phyloP scores from a whole-genome alignment of 371 early-diverging fungal genomes.

The Haplosporangium sp. region DNA sequence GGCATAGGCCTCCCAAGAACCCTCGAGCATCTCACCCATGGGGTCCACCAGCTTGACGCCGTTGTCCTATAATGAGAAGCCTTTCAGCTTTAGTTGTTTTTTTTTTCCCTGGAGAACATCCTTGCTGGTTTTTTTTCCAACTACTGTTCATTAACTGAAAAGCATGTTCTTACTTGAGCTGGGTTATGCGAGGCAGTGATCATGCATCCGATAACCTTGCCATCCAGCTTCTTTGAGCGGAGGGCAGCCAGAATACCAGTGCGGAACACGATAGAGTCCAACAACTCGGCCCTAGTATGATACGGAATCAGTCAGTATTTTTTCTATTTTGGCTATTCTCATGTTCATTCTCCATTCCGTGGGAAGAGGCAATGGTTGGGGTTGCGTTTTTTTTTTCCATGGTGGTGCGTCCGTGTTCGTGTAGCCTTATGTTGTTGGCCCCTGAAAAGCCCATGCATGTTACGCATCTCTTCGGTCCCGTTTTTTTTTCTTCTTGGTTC shows the following conservation, averaged over 20 bases:
- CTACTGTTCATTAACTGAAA: not conserved
- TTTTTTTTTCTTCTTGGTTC: not conserved
- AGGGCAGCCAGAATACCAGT: slow-evolving; percentile 94
- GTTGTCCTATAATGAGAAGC: slow-evolving; percentile 81
- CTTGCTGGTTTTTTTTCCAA: not conserved
- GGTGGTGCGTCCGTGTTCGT: not conserved
- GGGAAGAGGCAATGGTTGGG: not conserved
- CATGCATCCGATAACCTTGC: slow-evolving; percentile 97
- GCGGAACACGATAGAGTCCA: slow-evolving; percentile 94
- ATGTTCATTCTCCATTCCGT: not conserved
- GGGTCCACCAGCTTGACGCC: slow-evolving; percentile 99
- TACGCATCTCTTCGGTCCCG: not conserved
- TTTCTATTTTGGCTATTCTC: not conserved
- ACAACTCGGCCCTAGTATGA: slow-evolving; percentile 74
- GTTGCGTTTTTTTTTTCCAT: not conserved
- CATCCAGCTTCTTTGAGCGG: slow-evolving; percentile 88
- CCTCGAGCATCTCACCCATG: slow-evolving; percentile 98
- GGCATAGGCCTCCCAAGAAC: slow-evolving; percentile 96
- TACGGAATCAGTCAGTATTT: not conserved
- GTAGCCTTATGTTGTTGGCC: not conserved
- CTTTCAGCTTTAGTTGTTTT: not conserved
- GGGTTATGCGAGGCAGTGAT: slow-evolving; percentile 99
- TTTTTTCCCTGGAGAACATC: not conserved
- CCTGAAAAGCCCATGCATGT: not conserved
- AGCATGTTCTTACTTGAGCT: slow-evolving; percentile 69